Evolutionary conservation across 73 alveolate species (phyloP), one percentile per base, ranked within the genome.

Genomic region (Paramecium pentaurelia): DNA sequence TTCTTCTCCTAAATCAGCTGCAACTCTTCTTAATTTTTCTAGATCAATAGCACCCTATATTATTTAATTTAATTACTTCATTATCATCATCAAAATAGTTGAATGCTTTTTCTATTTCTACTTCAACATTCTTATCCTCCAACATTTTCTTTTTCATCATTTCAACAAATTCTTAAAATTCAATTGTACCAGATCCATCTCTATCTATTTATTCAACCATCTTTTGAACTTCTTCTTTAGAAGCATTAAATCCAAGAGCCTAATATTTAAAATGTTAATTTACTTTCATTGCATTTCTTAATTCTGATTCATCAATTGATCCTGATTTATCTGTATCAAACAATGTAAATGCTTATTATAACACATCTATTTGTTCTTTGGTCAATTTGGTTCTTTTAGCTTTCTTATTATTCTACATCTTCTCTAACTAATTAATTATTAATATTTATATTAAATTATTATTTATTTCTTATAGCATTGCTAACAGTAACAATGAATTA

Each of bases 111-210:
- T 95, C 92, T 60, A 98, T 96, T 95, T 98, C 99, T 47, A 97
- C 99, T 92, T 93, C 96, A 40, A 96, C 96, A 94, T 97, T 97
- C 92, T 97, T 97, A 60, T 94, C 94, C 84, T 98, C 99, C 12
- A 94, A 42, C 98, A 98, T 97, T 93, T 96, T 98, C 94, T 93
- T 97, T 90, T 99, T 98, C 99, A 98, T 98, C 97, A 92, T 92
- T 42, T 92, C 96, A 51, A 94, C 93, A 86, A 96, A 96, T 92
- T 97, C 99, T 27, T 93, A 95, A 93, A 86, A 97, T 86, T 95
- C 98, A 36, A 97, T 97, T 80, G 96, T 95, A 45, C 99, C 99
- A 27, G 97, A 94, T 60, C 99, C 99, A 86, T 96, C 98, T 92
- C 96, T 96, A 88, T 97, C 99, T 36, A 97, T 96, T 60, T 97